These are phyloP conservation scores for Fibroporia radiculosa DNA, from an alignment of 768 basidiomycete species.

Conservation along the genomic window DNA sequence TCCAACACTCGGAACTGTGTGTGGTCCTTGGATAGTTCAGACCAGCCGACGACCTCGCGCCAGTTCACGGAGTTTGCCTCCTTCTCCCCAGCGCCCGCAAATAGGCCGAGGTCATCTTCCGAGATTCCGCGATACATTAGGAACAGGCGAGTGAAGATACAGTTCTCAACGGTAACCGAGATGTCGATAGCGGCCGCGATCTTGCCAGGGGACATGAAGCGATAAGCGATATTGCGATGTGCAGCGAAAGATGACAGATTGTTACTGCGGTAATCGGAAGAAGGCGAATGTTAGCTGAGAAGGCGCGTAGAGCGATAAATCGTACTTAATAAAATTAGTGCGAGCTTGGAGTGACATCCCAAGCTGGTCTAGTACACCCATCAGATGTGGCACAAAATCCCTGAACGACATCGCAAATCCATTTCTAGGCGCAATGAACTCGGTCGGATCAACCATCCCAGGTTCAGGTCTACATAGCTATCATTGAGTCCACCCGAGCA, in stretches of 20 bases:
- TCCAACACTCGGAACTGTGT: conserved; percentile 73
- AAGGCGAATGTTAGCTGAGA: neutral
- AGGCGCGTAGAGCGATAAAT: conserved; percentile 3
- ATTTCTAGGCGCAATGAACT: conserved; percentile 75
- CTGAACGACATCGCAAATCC: conserved; percentile 79
- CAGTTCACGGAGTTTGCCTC: conserved; percentile 78
- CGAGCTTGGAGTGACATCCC: conserved; percentile 80
- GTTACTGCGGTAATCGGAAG: conserved; percentile 39
- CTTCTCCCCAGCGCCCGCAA: conserved; percentile 77
- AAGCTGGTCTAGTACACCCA: conserved; percentile 76
- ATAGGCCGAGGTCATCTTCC: conserved; percentile 71
- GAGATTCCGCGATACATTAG: conserved; percentile 78
- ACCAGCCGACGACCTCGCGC: conserved; percentile 75
- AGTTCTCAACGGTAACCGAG: conserved; percentile 72
- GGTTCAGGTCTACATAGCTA: conserved; percentile 60
- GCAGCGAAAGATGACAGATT: conserved; percentile 66
- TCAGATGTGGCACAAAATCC: conserved; percentile 75
- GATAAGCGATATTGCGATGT: conserved; percentile 85
- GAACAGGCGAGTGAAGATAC: conserved; percentile 78
- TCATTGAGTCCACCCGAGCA: neutral
- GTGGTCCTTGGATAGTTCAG: conserved; percentile 71
- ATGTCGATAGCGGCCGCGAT: conserved; percentile 87
- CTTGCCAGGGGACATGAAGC: conserved; percentile 73
- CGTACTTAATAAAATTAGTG: conserved; percentile 75
- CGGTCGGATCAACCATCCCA: conserved; percentile 65